These are phyloP conservation scores for Fusarium palustre DNA, from an alignment of 2,329 filamentous ascomycete genomes.

Conservation along the genomic window DNA sequence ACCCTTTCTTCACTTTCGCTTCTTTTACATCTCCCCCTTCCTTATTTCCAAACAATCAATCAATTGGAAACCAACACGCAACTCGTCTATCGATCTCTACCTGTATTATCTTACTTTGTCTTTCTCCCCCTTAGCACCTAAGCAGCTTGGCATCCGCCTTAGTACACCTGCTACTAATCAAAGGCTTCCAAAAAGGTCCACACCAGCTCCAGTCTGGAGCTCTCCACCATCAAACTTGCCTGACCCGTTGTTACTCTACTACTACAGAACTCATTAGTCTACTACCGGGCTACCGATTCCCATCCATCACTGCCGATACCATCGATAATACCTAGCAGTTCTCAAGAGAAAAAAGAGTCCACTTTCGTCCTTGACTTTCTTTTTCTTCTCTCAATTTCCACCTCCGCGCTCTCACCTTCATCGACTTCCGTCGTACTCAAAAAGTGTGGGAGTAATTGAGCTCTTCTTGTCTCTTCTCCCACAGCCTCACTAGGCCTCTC, in stretches of 20 bases:
- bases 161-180: conserved; percentile 19
- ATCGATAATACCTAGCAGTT: conserved; percentile 26
- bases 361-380: conserved; percentile 17
- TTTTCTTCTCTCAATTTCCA: conserved; percentile 11
- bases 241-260: conserved; percentile 38
- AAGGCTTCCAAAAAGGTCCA: conserved; percentile 41
- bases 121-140: conserved; percentile 20
- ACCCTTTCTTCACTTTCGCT: conserved; percentile 15
- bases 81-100: conserved; percentile 1
- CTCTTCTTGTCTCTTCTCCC: conserved; percentile 33
- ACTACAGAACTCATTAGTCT: conserved; percentile 19
- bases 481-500: conserved; percentile 38
- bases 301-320: conserved; percentile 40
- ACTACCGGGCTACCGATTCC: conserved; percentile 27
- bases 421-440: conserved; percentile 19
- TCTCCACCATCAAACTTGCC: conserved; percentile 45
- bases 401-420: not conserved
- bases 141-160: conserved; percentile 19
- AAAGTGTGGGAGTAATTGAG: conserved; percentile 36
- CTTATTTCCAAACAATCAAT: not conserved
- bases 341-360: conserved; percentile 14
- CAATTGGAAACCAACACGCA: not conserved
- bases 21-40: conserved; percentile 5
- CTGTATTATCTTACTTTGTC: conserved; percentile 1
- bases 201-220: conserved; percentile 47